phyloP scores from a whole-genome alignment of 176 grass and related monocot species.

The Triticum urartu region DNA sequence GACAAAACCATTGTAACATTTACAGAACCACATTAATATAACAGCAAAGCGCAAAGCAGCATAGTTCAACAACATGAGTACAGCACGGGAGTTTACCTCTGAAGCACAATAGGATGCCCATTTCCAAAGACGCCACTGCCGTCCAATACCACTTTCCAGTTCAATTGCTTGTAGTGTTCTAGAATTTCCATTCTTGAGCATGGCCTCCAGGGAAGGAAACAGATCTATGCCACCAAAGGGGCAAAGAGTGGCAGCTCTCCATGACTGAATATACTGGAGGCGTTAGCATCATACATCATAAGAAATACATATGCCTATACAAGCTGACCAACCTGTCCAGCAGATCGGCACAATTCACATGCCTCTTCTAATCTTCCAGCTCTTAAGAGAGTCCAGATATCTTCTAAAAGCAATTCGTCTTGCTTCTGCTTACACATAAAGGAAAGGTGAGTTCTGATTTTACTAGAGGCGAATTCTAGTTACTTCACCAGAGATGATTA shows the following conservation, averaged over 20 bases:
- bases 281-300: slow-evolving; percentile 10
- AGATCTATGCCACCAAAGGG: slow-evolving; percentile 89
- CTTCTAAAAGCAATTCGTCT: slow-evolving; percentile 94
- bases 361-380: slow-evolving; percentile 93
- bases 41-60: slow-evolving; percentile 1
- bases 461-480: neutral
- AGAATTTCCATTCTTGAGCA: slow-evolving; percentile 78
- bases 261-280: slow-evolving; percentile 56
- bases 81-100: slow-evolving; percentile 48
- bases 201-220: slow-evolving; percentile 77
- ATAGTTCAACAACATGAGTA: slow-evolving; percentile 4
- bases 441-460: neutral
- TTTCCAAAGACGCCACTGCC: slow-evolving; percentile 94
- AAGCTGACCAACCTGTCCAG: slow-evolving; percentile 66
- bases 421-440: slow-evolving; percentile 71
- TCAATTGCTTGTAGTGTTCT: slow-evolving; percentile 87
- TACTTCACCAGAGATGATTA: slow-evolving; percentile 12
- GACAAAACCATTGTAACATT: neutral
- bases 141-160: slow-evolving; percentile 84
- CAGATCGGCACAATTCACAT: slow-evolving; percentile 91
- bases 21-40: neutral
- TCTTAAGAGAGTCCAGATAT: slow-evolving; percentile 92
- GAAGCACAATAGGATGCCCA: slow-evolving; percentile 98
- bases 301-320: slow-evolving; percentile 3
- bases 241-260: slow-evolving; percentile 89